phyloP scores from a whole-genome alignment of 2,329 filamentous ascomycete genomes.

The Fusarium sp. region DNA sequence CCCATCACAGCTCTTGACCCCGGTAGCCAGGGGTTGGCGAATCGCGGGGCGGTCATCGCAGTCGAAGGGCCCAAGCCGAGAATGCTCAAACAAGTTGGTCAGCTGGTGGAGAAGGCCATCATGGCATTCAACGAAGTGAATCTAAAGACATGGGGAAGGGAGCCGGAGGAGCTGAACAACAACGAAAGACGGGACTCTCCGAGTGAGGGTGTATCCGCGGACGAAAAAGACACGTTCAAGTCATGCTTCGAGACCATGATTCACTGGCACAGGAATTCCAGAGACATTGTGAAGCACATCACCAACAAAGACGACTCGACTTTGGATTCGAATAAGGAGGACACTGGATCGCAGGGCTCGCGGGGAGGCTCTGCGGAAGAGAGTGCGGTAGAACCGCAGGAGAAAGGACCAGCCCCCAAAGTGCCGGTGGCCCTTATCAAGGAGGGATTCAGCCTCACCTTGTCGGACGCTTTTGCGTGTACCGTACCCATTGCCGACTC shows the following conservation, averaged over 20 bases:
- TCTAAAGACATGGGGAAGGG: conserved; percentile 58
- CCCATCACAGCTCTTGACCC: conserved; percentile 61
- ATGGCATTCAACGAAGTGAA: conserved; percentile 52
- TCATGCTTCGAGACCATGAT: conserved; percentile 75
- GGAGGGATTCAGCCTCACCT: conserved; percentile 81
- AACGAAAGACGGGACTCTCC: conserved; percentile 16
- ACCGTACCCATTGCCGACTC: conserved; percentile 79
- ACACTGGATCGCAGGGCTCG: conserved; percentile 8
- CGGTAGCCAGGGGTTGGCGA: conserved; percentile 48
- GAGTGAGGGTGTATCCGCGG: conserved; percentile 22
- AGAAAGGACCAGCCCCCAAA: conserved; percentile 34
- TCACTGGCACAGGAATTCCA: conserved; percentile 80
- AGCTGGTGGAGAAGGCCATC: conserved; percentile 73
- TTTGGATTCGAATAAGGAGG: conserved; percentile 13
- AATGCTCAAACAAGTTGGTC: conserved; percentile 67
- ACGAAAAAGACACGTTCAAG: conserved; percentile 56
- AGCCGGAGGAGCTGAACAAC: conserved; percentile 32
- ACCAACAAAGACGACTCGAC: conserved; percentile 42
- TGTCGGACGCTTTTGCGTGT: conserved; percentile 80
- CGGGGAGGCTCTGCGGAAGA: conserved; percentile 23
- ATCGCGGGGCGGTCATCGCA: conserved; percentile 83
- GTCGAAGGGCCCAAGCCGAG: conserved; percentile 77
- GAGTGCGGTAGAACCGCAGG: not conserved
- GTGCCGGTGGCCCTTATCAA: conserved; percentile 81
- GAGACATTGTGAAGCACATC: conserved; percentile 71